phyloP scores from a whole-genome alignment of 2,329 filamentous ascomycete species.

The Cladosporium velox region DNA sequence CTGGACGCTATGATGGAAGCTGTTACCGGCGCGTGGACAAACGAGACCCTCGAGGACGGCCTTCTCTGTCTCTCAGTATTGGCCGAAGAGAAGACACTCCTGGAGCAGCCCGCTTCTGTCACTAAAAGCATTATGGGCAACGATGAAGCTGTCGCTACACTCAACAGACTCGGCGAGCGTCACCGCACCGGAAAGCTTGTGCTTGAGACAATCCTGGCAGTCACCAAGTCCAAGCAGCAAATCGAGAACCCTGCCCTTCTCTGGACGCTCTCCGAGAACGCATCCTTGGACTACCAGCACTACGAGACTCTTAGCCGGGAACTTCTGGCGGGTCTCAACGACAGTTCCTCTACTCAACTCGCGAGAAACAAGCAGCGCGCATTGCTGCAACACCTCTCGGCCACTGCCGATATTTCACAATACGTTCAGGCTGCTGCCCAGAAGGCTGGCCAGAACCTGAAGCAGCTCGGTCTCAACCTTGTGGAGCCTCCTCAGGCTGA shows the following conservation, averaged over 20 bases:
- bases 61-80: constrained; percentile 80
- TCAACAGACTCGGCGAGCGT: constrained; percentile 10
- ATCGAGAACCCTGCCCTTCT: constrained; percentile 15
- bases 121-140: constrained; percentile 15
- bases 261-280: constrained; percentile 14
- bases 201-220: constrained; percentile 22
- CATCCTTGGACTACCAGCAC: constrained; percentile 7
- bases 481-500: constrained; percentile 15
- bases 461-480: constrained; percentile 16
- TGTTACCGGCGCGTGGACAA: constrained; percentile 73
- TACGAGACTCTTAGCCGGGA: constrained; percentile 14
- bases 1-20: constrained; percentile 90
- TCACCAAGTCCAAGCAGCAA: constrained; percentile 12
- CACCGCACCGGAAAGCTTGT: constrained; percentile 28
- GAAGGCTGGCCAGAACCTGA: constrained; percentile 6
- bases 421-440: constrained; percentile 13
- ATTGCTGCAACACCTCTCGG: constrained; percentile 10
- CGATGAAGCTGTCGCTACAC: constrained; percentile 15
- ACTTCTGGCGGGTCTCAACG: constrained; percentile 8
- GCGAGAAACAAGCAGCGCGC: constrained; percentile 17
- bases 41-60: constrained; percentile 70
- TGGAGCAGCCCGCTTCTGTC: constrained; percentile 13
- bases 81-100: constrained; percentile 67
- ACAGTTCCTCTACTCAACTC: not conserved
- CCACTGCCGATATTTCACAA: constrained; percentile 7